Conservation (phyloP, 1,284 basidiomycete genomes). For the Malassezia arunalokei region DNA sequence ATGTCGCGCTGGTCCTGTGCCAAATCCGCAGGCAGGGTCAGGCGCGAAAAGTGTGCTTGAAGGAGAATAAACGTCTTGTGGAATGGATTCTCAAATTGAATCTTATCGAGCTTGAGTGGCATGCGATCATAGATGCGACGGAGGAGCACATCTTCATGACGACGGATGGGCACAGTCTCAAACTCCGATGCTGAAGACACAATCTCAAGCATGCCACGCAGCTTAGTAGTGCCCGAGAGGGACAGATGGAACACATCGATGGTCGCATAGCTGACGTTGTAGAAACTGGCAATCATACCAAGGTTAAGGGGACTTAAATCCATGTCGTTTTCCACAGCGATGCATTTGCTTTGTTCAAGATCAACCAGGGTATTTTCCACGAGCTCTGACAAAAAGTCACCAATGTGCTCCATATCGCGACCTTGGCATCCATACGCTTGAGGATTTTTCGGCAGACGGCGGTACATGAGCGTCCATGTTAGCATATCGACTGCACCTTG, state of each 20-base stretch:
- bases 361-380: conserved; percentile 86
- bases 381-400: conserved; percentile 62
- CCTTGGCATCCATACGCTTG: conserved; percentile 44
- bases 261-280: conserved; percentile 66
- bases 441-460: conserved; percentile 80
- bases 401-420: conserved; percentile 35
- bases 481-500: conserved; percentile 57
- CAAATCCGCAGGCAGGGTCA: conserved; percentile 81
- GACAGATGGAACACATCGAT: conserved; percentile 94
- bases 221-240: conserved; percentile 88
- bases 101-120: conserved; percentile 71
- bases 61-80: conserved; percentile 96
- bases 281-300: conserved; percentile 51
- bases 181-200: conserved; percentile 93
- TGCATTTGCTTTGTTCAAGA: conserved; percentile 85
- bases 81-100: conserved; percentile 84
- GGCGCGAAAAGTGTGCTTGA: conserved; percentile 88
- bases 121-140: conserved; percentile 87
- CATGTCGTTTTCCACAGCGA: conserved; percentile 61
- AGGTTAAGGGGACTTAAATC: conserved; percentile 49
- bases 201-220: conserved; percentile 90
- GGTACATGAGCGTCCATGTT: conserved; percentile 92
- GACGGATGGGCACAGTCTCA: conserved; percentile 81
- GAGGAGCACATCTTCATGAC: conserved; percentile 48
- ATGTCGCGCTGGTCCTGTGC: conserved; percentile 78